Percentiles rank a stretch among this genome's conserved stretches.
Evolutionary conservation across 257 asterid genomes (phyloP).

Genomic region (Capsicum chinense): DNA sequence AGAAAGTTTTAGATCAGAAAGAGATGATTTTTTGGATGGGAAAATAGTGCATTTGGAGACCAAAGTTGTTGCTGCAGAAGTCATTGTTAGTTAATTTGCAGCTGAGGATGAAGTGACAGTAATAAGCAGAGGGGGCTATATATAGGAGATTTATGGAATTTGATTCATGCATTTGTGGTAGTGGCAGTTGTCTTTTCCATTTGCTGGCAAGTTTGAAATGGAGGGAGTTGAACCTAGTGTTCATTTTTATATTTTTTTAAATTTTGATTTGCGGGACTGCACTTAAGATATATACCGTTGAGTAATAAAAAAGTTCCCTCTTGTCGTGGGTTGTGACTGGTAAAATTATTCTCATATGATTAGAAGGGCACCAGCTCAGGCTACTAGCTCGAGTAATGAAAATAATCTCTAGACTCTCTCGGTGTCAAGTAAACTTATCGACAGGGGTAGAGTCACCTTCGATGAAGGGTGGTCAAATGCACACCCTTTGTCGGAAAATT

Average conservation of each 20-base stretch:
- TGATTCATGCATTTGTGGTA: constrained; percentile 53
- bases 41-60: constrained; percentile 47
- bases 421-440: too few relatives aligned
- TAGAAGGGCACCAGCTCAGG: not conserved
- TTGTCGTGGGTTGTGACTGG: not conserved
- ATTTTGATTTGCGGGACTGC: not conserved
- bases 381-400: too few relatives aligned
- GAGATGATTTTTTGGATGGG: constrained; percentile 49
- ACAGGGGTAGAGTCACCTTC: too few relatives aligned
- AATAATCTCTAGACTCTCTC: too few relatives aligned
- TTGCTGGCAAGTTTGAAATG: constrained; percentile 17
- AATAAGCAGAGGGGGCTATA: constrained; percentile 27
- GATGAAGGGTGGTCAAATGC: too few relatives aligned
- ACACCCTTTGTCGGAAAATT: too few relatives aligned
- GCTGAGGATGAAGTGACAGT: constrained; percentile 27
- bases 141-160: constrained; percentile 40
- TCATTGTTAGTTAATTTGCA: constrained; percentile 38
- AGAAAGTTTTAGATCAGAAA: constrained; percentile 59
- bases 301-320: not conserved
- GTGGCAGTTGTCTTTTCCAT: not conserved
- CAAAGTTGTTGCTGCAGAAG: constrained; percentile 25
- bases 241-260: not conserved
- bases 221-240: not conserved
- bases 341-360: not conserved
- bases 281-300: not conserved